Percentiles rank a stretch among this genome's conserved stretches.
Conservation (phyloP, 2,329 filamentous ascomycete species). For the Aspergillus sp. region DNA sequence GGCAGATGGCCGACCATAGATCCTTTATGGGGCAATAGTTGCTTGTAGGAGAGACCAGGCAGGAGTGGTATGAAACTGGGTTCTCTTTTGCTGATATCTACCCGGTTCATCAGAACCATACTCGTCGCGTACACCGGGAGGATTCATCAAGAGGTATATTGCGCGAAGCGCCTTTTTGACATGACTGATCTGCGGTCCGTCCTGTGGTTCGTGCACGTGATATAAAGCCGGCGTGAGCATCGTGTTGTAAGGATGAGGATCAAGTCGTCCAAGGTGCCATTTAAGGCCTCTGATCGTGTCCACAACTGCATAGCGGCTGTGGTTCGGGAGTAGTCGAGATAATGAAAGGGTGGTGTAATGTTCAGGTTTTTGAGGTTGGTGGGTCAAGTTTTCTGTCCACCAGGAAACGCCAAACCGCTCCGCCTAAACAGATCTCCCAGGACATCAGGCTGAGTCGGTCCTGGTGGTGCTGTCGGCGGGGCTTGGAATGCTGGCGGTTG, state of each 20-base stretch:
- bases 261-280: not conserved
- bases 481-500: slow-evolving; percentile 22
- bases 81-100: not conserved
- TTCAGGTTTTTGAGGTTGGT: not conserved
- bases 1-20: too few relatives aligned
- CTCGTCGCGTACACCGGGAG: not conserved
- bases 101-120: not conserved
- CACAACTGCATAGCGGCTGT: not conserved
- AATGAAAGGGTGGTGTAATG: not conserved
- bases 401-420: slow-evolving; percentile 44
- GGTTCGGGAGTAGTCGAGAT: not conserved
- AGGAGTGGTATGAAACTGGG: not conserved
- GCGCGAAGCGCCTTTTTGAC: not conserved
- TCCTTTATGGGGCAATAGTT: too few relatives aligned
- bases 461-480: slow-evolving; percentile 21
- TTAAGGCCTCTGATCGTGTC: not conserved
- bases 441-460: slow-evolving; percentile 36
- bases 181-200: not conserved
- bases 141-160: not conserved
- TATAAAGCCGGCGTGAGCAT: not conserved
- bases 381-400: slow-evolving; percentile 18
- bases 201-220: not conserved
- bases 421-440: slow-evolving; percentile 49
- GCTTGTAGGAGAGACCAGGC: not conserved
- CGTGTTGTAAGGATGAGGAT: not conserved